These are phyloP conservation scores for Amanita inopinata DNA, from an alignment of 768 basidiomycete genomes.

Conservation along the genomic window DNA sequence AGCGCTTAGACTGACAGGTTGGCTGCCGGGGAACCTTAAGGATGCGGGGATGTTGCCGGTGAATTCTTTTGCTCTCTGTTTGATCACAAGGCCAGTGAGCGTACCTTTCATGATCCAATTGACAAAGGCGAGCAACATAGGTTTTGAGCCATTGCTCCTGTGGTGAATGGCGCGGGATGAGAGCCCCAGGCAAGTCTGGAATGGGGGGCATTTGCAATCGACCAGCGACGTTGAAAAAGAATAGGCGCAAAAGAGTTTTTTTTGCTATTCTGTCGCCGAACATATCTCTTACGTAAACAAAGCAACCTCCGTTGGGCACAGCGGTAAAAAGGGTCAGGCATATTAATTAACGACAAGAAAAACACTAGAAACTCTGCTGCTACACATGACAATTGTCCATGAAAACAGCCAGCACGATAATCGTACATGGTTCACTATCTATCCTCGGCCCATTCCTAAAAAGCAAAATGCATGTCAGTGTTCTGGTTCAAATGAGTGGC, in stretches of 20 bases:
- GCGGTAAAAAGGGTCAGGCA: no score
- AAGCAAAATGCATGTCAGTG: slow-evolving; percentile 14
- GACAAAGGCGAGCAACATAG: slow-evolving; percentile 57
- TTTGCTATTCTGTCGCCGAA: no score
- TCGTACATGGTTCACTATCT: slow-evolving; percentile 38
- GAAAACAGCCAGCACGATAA: slow-evolving; percentile 16
- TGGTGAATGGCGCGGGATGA: slow-evolving; percentile 43
- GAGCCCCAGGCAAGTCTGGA: slow-evolving; percentile 63
- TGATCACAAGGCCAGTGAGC: no score
- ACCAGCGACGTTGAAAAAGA: not conserved
- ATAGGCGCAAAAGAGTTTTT: no score
- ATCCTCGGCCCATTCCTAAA: slow-evolving; percentile 89
- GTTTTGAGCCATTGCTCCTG: slow-evolving; percentile 58
- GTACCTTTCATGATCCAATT: slow-evolving; percentile 55
- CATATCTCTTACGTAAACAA: no score
- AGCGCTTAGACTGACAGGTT: slow-evolving; percentile 83
- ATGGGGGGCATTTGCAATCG: slow-evolving; percentile 43
- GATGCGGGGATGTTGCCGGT: no score
- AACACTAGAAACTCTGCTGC: no score
- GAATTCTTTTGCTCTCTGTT: no score
- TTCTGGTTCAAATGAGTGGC: slow-evolving; percentile 3
- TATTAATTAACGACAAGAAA: no score
- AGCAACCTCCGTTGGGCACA: no score
- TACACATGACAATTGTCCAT: slow-evolving; percentile 25
- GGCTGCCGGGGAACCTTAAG: slow-evolving; percentile 85